A percentile compares a stretch with the other conserved stretches of the same genome.
phyloP scores from a whole-genome alignment of 1,284 basidiomycete genomes.

The Limonomyces culmigenus region DNA sequence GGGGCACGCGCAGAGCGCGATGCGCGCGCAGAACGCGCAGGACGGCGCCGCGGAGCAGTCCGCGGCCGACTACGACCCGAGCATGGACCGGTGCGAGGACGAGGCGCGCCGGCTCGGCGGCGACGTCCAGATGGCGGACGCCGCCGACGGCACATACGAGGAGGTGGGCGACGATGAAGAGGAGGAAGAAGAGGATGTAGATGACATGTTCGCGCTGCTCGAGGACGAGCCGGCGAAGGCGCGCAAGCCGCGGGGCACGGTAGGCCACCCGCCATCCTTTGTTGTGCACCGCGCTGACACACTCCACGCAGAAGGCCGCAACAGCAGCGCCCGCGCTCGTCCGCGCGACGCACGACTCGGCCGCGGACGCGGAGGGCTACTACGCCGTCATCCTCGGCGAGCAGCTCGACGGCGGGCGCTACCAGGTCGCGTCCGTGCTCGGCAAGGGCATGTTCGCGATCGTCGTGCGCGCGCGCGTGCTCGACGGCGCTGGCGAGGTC shows the following conservation, averaged over 20 bases:
- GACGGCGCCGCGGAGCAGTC: conserved; percentile 49
- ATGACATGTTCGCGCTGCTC: conserved; percentile 90
- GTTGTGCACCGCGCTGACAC: too few species aligned
- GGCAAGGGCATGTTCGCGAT: conserved; percentile 99
- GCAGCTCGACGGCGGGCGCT: conserved; percentile 80
- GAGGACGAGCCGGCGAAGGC: too few species aligned
- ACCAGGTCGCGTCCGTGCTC: conserved; percentile 87
- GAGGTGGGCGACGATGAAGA: conserved; percentile 56
- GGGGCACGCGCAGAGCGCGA: conserved; percentile 22
- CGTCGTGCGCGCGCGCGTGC: conserved; percentile 80
- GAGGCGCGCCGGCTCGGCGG: conserved; percentile 43
- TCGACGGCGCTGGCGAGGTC: conserved; percentile 75
- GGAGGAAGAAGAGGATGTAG: conserved; percentile 63
- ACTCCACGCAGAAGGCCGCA: too few species aligned
- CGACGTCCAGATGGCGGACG: conserved; percentile 40
- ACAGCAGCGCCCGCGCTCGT: conserved; percentile 44
- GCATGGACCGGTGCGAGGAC: conserved; percentile 68
- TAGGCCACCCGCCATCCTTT: too few species aligned
- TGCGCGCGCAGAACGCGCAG: conserved; percentile 26
- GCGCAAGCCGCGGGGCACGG: too few species aligned
- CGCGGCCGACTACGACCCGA: conserved; percentile 89
- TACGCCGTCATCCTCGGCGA: conserved; percentile 92
- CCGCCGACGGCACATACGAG: conserved; percentile 32
- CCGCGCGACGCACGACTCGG: conserved; percentile 53
- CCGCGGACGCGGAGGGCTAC: conserved; percentile 86